Base-by-base conservation (phyloP, 331 rosid genomes). In the Telfairia occidentalis region DNA sequence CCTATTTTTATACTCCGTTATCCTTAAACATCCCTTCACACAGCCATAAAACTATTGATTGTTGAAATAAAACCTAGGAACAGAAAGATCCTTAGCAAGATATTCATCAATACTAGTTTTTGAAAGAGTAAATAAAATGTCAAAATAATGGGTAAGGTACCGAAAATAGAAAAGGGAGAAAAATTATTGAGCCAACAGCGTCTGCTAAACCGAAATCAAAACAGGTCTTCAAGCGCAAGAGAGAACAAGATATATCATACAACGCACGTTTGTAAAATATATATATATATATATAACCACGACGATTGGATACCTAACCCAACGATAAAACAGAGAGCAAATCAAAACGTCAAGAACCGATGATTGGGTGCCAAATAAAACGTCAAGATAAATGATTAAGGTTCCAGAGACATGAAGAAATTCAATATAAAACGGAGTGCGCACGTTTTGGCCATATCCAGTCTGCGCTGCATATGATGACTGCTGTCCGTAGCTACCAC, bases 381-480 rank as follows among this genome's bases (percentile, higher is more conserved):
- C 13, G 9, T 40, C 11, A 21, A 40, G 5, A 4, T 13, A 32
- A 32, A 34, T 10, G 29, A 0, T 67, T 43, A 13, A 26, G 34
- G 2, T 2, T 24, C 53, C 0, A 37, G 11, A 66, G 35, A 40
- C 73, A 23, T 21, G 74, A 55, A 69, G 74, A 69, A 16, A 43
- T 69, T 7, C 23, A 45, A 45, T 5, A 12, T 2, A 7, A 42
- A 53, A 21, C 4, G 72, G 40, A 18, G 65, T 69, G 8, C 81
- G 74, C 71, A 95, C 96, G 55, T 90, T 92, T 79, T 89, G 92
- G 80, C 88, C 96, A 76, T 88, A 95, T 12, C 90, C 84, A 29
- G 97, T 88, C 81, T 95, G 99, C 78, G 93, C 93, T 29, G 88
- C 42, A 73, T 88, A 95, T 6, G 99, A 87, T 5, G 99, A 87